Percentiles rank a stretch among this genome's conserved stretches.
phyloP scores from a whole-genome alignment of 225 moss, liverwort and hornwort genomes.

The Antitrichia curtipendula region DNA sequence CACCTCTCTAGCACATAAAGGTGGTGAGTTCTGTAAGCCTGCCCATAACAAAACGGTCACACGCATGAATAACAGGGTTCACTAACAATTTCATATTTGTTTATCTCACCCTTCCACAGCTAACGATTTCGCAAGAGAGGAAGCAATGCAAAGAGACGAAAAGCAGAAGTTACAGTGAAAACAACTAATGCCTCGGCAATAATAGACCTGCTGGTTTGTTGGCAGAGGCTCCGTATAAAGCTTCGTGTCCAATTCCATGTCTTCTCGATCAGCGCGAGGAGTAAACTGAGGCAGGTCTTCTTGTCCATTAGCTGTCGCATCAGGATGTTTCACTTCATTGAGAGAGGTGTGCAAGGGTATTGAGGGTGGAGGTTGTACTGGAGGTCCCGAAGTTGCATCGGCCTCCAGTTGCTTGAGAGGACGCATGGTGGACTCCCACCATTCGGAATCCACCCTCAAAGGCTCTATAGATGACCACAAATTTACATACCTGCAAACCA shows the following conservation, averaged over 20 bases:
- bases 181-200: neutral
- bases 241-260: slow-evolving; percentile 88
- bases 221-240: slow-evolving; percentile 81
- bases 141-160: neutral
- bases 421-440: slow-evolving; percentile 72
- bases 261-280: slow-evolving; percentile 64
- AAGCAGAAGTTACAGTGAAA: neutral
- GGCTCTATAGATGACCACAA: slow-evolving; percentile 71
- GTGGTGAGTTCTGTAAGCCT: slow-evolving; percentile 93
- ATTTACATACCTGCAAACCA: slow-evolving; percentile 57
- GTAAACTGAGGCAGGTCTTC: neutral
- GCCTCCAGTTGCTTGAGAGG: slow-evolving; percentile 80
- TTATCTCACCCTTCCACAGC: neutral
- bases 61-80: neutral
- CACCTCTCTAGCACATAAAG: slow-evolving; percentile 82
- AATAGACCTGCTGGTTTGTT: slow-evolving; percentile 71
- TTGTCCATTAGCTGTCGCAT: neutral
- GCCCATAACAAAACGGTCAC: neutral
- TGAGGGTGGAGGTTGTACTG: slow-evolving; percentile 6
- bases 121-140: neutral
- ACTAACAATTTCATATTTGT: neutral
- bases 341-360: neutral
- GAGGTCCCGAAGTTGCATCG: slow-evolving; percentile 55
- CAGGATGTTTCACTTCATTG: neutral
- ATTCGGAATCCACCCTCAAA: slow-evolving; percentile 63